Conservation (phyloP, 2,329 filamentous ascomycete genomes). For the Raffaelea albimanens region DNA sequence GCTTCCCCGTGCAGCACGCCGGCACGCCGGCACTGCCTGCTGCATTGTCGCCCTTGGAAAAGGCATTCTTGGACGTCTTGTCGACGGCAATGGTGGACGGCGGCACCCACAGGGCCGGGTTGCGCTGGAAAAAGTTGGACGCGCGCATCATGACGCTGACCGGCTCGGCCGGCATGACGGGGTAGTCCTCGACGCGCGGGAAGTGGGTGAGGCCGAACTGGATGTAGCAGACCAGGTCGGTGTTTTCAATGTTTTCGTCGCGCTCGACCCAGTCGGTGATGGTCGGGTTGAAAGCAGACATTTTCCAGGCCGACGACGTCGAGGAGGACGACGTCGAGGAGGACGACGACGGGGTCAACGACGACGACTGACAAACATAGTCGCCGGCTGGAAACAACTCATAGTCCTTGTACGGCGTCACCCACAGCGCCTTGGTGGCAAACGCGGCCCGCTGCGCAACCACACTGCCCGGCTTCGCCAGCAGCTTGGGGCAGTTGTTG, state of each 20-base stretch:
- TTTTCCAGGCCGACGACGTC: slow-evolving; percentile 50
- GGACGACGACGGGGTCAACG: slow-evolving; percentile 64
- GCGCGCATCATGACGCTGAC: slow-evolving; percentile 73
- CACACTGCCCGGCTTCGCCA: slow-evolving; percentile 72
- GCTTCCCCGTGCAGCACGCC: too few species aligned
- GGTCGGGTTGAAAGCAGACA: slow-evolving; percentile 50
- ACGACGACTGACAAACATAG: slow-evolving; percentile 80
- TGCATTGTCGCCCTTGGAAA: too few species aligned
- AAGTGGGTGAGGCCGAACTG: slow-evolving; percentile 30
- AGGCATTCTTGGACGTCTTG: slow-evolving; percentile 9
- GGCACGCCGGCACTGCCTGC: too few species aligned
- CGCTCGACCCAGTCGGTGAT: slow-evolving; percentile 63
- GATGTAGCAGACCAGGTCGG: slow-evolving; percentile 46
- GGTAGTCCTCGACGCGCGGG: slow-evolving; percentile 80
- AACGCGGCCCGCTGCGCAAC: slow-evolving; percentile 93
- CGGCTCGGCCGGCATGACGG: slow-evolving; percentile 80
- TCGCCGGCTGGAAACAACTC: slow-evolving; percentile 78
- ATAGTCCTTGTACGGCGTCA: slow-evolving; percentile 75
- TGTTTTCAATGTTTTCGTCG: slow-evolving; percentile 22
- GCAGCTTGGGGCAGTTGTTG: slow-evolving; percentile 65
- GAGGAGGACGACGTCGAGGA: slow-evolving; percentile 75
- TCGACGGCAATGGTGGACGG: slow-evolving; percentile 36
- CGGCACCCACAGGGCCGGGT: slow-evolving; percentile 72
- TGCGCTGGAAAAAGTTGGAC: slow-evolving; percentile 72
- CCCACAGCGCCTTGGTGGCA: slow-evolving; percentile 75